Conservation (phyloP, 2,329 filamentous ascomycete genomes). For the Eutypella sp. region DNA sequence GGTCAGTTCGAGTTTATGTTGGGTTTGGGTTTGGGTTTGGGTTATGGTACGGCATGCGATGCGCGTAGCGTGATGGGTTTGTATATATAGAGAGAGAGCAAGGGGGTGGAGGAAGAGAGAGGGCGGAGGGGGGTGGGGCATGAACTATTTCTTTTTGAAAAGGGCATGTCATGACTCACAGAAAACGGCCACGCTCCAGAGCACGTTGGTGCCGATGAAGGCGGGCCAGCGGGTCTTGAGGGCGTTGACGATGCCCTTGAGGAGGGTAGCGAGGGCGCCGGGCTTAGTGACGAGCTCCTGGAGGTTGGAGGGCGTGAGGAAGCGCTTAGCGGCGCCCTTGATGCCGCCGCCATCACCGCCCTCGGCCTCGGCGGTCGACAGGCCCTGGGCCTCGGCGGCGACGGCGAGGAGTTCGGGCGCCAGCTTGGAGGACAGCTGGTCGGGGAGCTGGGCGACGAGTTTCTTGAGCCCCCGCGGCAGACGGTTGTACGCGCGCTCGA, state of each 20-base stretch:
- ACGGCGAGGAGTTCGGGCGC: conserved; percentile 79
- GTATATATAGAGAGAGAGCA: not conserved
- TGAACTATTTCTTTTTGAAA: not conserved
- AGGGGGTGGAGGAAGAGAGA: not conserved
- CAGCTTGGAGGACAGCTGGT: conserved; percentile 70
- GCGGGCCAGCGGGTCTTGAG: conserved; percentile 85
- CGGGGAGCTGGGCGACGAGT: conserved; percentile 76
- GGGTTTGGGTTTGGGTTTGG: conserved; percentile 25
- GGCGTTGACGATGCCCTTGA: conserved; percentile 87
- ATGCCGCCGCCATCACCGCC: conserved; percentile 34
- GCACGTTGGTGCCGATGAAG: conserved; percentile 83
- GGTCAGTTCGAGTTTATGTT: not conserved
- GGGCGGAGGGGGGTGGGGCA: not conserved
- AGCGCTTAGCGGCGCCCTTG: conserved; percentile 59
- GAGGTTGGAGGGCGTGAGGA: conserved; percentile 66
- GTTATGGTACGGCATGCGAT: not conserved
- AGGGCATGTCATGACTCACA: conserved; percentile 49
- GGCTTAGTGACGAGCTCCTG: conserved; percentile 80
- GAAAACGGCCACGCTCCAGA: conserved; percentile 86
- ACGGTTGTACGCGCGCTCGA: conserved; percentile 56
- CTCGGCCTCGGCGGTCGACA: conserved; percentile 46
- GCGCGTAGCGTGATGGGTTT: not conserved
- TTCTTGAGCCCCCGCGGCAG: conserved; percentile 79
- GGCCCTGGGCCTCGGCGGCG: conserved; percentile 67
- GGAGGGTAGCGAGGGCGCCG: conserved; percentile 75